Conservation (phyloP, 441 rosid species). For the Sinapis alba region DNA sequence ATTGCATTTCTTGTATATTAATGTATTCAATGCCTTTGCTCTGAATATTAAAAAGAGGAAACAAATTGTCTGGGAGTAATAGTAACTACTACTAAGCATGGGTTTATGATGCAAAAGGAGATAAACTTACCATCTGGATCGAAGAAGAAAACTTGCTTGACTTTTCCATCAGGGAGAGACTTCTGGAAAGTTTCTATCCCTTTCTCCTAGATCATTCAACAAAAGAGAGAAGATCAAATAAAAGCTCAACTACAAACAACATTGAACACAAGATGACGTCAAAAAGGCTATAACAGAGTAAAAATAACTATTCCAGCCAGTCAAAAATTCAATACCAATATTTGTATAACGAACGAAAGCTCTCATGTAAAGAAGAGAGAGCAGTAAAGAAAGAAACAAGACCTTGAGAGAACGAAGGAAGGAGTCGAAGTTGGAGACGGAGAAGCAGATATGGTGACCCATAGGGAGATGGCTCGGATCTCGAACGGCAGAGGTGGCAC, state of each 20-base stretch:
- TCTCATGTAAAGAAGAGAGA: neutral
- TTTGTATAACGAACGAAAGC: neutral
- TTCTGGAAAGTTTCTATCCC: constrained; percentile 73
- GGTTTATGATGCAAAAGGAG: neutral
- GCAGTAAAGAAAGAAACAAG: neutral
- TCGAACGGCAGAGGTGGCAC: constrained; percentile 54
- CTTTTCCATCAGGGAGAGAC: constrained; percentile 64
- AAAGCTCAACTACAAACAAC: neutral
- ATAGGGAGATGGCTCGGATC: constrained; percentile 77
- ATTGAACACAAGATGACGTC: neutral
- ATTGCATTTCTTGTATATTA: neutral
- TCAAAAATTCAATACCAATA: neutral
- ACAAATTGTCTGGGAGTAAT: neutral
- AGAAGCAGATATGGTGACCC: constrained; percentile 87
- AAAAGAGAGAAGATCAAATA: neutral
- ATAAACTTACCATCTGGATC: constrained; percentile 79
- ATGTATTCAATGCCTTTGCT: neutral
- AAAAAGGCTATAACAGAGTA: constrained; percentile 5
- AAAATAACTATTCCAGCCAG: neutral
- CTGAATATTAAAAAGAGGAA: constrained; percentile 6
- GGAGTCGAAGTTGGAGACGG: constrained; percentile 70
- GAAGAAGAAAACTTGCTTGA: constrained; percentile 88
- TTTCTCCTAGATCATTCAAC: constrained; percentile 54
- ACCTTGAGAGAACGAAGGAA: constrained; percentile 71
- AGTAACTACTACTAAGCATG: neutral